Evolutionary conservation across 345 rosid species (phyloP).

Genomic region (Anastatica hierochuntica): DNA sequence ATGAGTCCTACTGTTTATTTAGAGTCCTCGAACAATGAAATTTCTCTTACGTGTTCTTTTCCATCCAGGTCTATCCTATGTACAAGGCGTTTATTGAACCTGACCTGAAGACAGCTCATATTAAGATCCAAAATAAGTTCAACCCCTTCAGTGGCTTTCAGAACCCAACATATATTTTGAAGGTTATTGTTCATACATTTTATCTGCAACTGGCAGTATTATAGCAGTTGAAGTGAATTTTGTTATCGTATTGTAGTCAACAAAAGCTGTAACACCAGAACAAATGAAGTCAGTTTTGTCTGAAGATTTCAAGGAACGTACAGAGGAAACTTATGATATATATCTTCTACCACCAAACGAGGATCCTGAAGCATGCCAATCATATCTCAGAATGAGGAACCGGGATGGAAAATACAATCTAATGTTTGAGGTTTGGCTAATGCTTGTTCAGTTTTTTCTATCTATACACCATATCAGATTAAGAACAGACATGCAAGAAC

Average conservation of each 20-base stretch:
- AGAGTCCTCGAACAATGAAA: not conserved
- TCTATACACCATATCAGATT: not conserved
- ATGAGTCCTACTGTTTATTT: not conserved
- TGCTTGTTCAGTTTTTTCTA: slow-evolving; percentile 8
- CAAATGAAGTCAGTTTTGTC: slow-evolving; percentile 64
- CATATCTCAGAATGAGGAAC: slow-evolving; percentile 97
- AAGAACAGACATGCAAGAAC: not conserved
- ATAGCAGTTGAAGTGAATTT: slow-evolving; percentile 10
- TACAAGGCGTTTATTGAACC: slow-evolving; percentile 99
- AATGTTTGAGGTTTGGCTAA: slow-evolving; percentile 82
- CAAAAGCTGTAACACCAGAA: slow-evolving; percentile 59
- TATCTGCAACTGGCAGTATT: not conserved
- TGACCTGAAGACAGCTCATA: slow-evolving; percentile 91
- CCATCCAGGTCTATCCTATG: slow-evolving; percentile 87
- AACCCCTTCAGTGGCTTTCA: slow-evolving; percentile 98
- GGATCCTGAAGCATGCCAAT: slow-evolving; percentile 99
- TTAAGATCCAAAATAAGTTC: slow-evolving; percentile 89
- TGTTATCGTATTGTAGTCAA: slow-evolving; percentile 43
- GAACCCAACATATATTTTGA: slow-evolving; percentile 86
- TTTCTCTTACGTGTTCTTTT: slow-evolving; percentile 12
- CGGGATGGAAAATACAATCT: slow-evolving; percentile 97
- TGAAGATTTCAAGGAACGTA: slow-evolving; percentile 45
- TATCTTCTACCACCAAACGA: slow-evolving; percentile 98
- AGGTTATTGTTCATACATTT: slow-evolving; percentile 34
- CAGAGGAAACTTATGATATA: slow-evolving; percentile 95